These are phyloP conservation scores for Fusarium floridanum DNA, from an alignment of 2,329 filamentous ascomycete genomes.

Conservation along the genomic window DNA sequence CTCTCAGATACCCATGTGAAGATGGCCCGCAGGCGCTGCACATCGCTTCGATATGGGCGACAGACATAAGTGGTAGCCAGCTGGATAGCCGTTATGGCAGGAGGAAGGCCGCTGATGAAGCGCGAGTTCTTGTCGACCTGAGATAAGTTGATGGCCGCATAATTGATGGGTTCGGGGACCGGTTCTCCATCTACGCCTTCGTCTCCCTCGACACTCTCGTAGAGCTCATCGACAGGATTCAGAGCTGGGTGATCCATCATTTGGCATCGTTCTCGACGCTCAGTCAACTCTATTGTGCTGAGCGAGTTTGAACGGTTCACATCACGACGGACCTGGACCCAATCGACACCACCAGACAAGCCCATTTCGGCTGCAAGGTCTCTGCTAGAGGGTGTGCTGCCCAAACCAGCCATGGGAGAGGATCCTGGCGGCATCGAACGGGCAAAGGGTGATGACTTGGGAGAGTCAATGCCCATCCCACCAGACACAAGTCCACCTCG, in stretches of 20 bases:
- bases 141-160: conserved; percentile 80
- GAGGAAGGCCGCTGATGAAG: conserved; percentile 86
- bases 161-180: conserved; percentile 86
- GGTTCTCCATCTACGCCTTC: conserved; percentile 88
- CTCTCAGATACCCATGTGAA: conserved; percentile 99
- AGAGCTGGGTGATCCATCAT: conserved; percentile 94
- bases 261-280: conserved; percentile 89
- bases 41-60: conserved; percentile 92
- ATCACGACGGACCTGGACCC: conserved; percentile 97
- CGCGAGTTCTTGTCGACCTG: conserved; percentile 96
- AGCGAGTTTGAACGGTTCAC: conserved; percentile 95
- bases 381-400: conserved; percentile 54
- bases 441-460: conserved; percentile 58
- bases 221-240: conserved; percentile 89
- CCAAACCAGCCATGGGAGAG: conserved; percentile 59
- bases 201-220: conserved; percentile 87
- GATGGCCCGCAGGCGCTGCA: conserved; percentile 91
- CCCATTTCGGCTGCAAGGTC: conserved; percentile 79
- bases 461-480: conserved; percentile 57
- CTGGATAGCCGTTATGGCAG: conserved; percentile 83
- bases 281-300: conserved; percentile 86
- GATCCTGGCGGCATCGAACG: conserved; percentile 57
- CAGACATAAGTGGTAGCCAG: conserved; percentile 94
- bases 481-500: conserved; percentile 82
- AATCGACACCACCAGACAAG: conserved; percentile 75